These are phyloP conservation scores for Citeromyces siamensis DNA, from an alignment of 1,139 yeast species.

Conservation along the genomic window DNA sequence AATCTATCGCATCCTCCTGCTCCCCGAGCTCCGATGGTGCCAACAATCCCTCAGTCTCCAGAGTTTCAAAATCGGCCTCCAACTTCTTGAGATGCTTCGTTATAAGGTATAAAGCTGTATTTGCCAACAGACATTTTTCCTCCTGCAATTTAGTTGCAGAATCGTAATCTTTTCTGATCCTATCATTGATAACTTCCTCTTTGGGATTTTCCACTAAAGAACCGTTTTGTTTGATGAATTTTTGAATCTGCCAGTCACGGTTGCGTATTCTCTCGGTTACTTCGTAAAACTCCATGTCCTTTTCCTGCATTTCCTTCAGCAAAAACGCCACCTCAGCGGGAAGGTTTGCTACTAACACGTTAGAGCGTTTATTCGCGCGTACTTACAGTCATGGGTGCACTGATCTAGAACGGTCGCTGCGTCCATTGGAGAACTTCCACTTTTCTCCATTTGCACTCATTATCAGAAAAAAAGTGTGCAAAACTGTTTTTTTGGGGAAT, in stretches of 20 bases:
- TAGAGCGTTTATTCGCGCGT: constrained; percentile 29
- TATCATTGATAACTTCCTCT: constrained; percentile 54
- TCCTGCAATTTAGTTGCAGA: constrained; percentile 51
- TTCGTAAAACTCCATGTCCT: constrained; percentile 59
- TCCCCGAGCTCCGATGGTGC: constrained; percentile 31
- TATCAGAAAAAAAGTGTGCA: too few species aligned
- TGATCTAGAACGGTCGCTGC: constrained; percentile 69
- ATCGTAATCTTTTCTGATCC: constrained; percentile 60
- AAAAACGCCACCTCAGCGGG: constrained; percentile 84
- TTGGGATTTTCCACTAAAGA: constrained; percentile 74
- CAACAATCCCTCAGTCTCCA: constrained; percentile 71
- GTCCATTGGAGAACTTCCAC: too few species aligned
- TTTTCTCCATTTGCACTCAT: too few species aligned
- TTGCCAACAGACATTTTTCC: constrained; percentile 70
- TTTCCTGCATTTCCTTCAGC: constrained; percentile 63
- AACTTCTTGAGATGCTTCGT: constrained; percentile 63
- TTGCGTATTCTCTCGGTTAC: constrained; percentile 54
- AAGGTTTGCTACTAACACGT: constrained; percentile 49
- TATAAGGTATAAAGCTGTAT: constrained; percentile 68
- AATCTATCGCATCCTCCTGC: constrained; percentile 7
- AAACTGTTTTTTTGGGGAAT: too few species aligned
- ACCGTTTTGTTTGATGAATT: constrained; percentile 75
- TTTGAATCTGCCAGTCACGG: constrained; percentile 70
- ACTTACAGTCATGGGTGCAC: constrained; percentile 45
- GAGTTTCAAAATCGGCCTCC: constrained; percentile 62